Base-by-base conservation (phyloP, 2,329 filamentous ascomycete genomes). In the Didymella keratinophila region DNA sequence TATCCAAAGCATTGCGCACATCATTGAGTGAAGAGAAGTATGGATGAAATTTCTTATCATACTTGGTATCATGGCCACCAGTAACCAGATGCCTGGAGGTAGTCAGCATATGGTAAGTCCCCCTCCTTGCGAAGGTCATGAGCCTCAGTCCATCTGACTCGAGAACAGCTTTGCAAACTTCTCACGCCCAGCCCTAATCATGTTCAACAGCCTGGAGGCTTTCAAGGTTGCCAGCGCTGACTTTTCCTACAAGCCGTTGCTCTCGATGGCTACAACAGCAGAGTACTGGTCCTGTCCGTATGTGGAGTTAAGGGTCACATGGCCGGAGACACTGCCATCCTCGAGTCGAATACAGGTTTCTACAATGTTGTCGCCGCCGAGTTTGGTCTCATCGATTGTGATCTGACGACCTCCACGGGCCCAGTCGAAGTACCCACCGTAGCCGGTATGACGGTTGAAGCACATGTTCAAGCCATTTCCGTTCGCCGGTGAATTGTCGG, bases 381-480 rank as follows among this genome's bases (percentile, higher is more conserved):
- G 67, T 21, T 72, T 72, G 1, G 76, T 69, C 39, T 83, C 77
- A 2, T 80, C 75, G 1, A 89, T 63, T 2, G 80, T 64, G 12
- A 89, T 75, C 64, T 88, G 84, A 1, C 87, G 79, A 4, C 82
- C 81, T 1, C 88, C 89, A 0, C 88, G 83, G 10, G 83, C 82
- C 84, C 85, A 89, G 44, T 80, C 64, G 0, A 87, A 86, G 64
- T 91, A 91, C 0, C 89, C 89, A 0, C 88, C 89, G 54, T 91
- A 91, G 0, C 89, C 89, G 0, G 86, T 83, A 64, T 89, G 88
- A 63, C 89, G 85, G 5, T 87, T 86, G 63, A 86, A 86, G 67
- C 88, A 90, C 64, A 83, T 58, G 42, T 76, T 70, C 6, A 80
- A 51, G 1, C 81, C 81, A 55, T 79, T 81, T 0, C 81, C 83